Conservation (phyloP, 2,329 filamentous ascomycete species). For the Balansia obtecta region DNA sequence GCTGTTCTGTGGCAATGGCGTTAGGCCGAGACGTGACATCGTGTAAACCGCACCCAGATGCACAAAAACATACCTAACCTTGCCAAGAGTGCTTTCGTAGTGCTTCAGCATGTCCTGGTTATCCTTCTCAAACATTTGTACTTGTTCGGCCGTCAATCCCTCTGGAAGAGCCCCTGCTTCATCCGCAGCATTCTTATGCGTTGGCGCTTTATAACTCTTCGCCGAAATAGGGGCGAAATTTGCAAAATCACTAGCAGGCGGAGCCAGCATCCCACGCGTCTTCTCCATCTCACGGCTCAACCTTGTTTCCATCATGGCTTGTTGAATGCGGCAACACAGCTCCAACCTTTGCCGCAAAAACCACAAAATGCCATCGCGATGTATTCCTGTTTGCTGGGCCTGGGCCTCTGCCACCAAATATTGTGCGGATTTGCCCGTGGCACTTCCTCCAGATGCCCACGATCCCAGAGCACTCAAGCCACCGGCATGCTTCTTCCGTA, state of each 20-base stretch:
- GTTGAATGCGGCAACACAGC: slow-evolving; percentile 64
- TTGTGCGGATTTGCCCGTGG: slow-evolving; percentile 42
- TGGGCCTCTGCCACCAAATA: slow-evolving; percentile 61
- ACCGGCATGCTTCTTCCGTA: slow-evolving; percentile 55
- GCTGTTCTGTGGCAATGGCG: slow-evolving; percentile 47
- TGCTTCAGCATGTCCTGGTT: slow-evolving; percentile 88
- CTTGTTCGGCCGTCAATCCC: slow-evolving; percentile 67
- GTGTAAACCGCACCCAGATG: background rate
- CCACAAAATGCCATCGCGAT: slow-evolving; percentile 76
- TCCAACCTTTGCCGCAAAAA: slow-evolving; percentile 66
- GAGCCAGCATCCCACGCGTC: slow-evolving; percentile 62
- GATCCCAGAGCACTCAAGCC: slow-evolving; percentile 50
- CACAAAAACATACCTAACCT: slow-evolving; percentile 66
- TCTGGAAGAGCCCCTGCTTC: slow-evolving; percentile 20
- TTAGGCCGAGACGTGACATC: background rate
- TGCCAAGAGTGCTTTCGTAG: slow-evolving; percentile 86
- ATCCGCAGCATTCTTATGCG: slow-evolving; percentile 8
- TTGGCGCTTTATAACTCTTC: slow-evolving; percentile 4
- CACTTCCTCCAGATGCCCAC: slow-evolving; percentile 51
- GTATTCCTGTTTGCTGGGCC: slow-evolving; percentile 51
- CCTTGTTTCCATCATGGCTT: slow-evolving; percentile 85
- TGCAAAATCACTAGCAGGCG: slow-evolving; percentile 21
- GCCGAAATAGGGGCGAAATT: slow-evolving; percentile 16
- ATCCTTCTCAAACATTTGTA: slow-evolving; percentile 87
- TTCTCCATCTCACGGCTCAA: slow-evolving; percentile 78